Evolutionary conservation across 495 filamentous ascomycete genomes (phyloP).

Genomic region (Stereocaulon alpinum): DNA sequence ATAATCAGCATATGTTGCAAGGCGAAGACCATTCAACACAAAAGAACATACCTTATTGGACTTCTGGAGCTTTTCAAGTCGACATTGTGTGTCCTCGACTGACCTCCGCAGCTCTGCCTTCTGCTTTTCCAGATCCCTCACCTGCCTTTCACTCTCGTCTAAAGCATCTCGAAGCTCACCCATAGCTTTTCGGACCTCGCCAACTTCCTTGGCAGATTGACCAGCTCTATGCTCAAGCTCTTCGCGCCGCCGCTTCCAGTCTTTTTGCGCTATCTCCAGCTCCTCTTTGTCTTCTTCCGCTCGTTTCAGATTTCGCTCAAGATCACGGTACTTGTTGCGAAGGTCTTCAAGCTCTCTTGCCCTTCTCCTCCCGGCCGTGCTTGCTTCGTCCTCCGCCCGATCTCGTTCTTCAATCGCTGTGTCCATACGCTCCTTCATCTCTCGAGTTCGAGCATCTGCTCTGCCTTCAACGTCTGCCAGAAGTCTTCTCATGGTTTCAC

Average conservation of each 20-base stretch:
- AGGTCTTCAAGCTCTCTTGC: slow-evolving; percentile 82
- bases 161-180: slow-evolving; percentile 64
- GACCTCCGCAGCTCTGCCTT: slow-evolving; percentile 62
- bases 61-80: slow-evolving; percentile 72
- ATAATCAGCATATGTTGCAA: slow-evolving; percentile 8
- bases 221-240: slow-evolving; percentile 64
- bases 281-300: slow-evolving; percentile 59
- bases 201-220: slow-evolving; percentile 56
- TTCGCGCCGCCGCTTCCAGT: slow-evolving; percentile 61
- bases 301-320: slow-evolving; percentile 63
- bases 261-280: slow-evolving; percentile 56
- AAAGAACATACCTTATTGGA: slow-evolving; percentile 42
- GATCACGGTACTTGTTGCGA: slow-evolving; percentile 63
- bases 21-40: neutral
- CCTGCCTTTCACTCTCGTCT: slow-evolving; percentile 79
- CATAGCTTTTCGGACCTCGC: slow-evolving; percentile 69
- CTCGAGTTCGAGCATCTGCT: slow-evolving; percentile 66
- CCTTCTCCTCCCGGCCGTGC: slow-evolving; percentile 59
- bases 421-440: slow-evolving; percentile 86
- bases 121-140: slow-evolving; percentile 69
- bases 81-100: slow-evolving; percentile 63
- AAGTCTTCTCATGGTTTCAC: slow-evolving; percentile 86
- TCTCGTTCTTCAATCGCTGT: slow-evolving; percentile 83
- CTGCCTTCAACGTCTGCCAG: slow-evolving; percentile 78
- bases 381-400: slow-evolving; percentile 82